phyloP scores from a whole-genome alignment of 2,329 filamentous ascomycete genomes.

The Sarocladiaceae sp. region DNA sequence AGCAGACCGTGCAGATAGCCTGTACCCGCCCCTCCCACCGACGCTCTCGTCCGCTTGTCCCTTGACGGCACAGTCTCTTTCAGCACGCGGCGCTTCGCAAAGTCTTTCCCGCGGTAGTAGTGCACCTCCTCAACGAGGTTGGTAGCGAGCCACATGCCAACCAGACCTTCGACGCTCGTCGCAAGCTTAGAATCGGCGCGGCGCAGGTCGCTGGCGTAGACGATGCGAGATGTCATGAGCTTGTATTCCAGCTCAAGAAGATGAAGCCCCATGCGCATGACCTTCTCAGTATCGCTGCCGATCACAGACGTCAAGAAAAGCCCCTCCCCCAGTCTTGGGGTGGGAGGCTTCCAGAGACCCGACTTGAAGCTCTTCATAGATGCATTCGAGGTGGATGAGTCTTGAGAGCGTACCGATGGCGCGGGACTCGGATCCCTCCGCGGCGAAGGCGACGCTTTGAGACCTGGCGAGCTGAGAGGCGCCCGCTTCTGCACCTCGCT shows the following conservation, averaged over 20 bases:
- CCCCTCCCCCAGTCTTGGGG: constrained; percentile 17
- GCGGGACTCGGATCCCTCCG: constrained; percentile 17
- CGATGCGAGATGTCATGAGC: constrained; percentile 20
- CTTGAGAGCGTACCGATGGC: constrained; percentile 17
- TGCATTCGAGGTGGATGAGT: constrained; percentile 16
- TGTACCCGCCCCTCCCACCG: constrained; percentile 16
- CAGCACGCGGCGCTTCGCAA: constrained; percentile 15
- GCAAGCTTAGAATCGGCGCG: constrained; percentile 14
- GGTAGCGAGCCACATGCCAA: constrained; percentile 22
- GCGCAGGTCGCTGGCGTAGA: constrained; percentile 22
- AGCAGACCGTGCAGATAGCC: constrained; percentile 2
- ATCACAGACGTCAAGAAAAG: constrained; percentile 11
- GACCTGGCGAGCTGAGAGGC: not conserved
- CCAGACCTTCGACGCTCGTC: constrained; percentile 19
- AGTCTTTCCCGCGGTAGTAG: constrained; percentile 23
- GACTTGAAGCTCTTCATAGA: constrained; percentile 17
- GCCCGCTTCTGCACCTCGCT: constrained; percentile 12
- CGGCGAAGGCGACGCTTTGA: not conserved
- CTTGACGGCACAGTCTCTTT: constrained; percentile 13
- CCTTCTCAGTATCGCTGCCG: constrained; percentile 15
- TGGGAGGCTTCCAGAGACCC: constrained; percentile 15
- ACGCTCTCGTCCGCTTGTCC: constrained; percentile 17
- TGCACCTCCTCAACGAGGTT: constrained; percentile 22
- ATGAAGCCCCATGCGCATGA: constrained; percentile 21
- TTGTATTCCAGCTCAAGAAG: constrained; percentile 24